These are phyloP conservation scores for Heliamphora exappendiculata DNA, from an alignment of 148 eudicot genomes.

Conservation along the genomic window DNA sequence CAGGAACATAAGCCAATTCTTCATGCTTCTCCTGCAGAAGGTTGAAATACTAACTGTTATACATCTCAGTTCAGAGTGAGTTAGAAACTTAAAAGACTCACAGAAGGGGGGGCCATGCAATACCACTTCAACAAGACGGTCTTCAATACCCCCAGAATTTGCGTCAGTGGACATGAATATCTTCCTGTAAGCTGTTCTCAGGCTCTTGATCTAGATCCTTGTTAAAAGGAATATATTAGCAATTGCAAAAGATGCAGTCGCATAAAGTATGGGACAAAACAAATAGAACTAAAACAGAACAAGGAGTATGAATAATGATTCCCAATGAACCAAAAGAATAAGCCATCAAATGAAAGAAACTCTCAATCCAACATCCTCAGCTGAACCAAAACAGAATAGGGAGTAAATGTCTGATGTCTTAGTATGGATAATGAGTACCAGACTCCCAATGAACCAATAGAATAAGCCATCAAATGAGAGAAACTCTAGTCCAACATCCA, in stretches of 20 bases:
- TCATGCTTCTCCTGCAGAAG: slow-evolving; percentile 60
- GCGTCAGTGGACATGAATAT: slow-evolving; percentile 64
- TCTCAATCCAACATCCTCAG: not conserved
- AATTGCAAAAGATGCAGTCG: slow-evolving; percentile 5
- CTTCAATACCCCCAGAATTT: slow-evolving; percentile 52
- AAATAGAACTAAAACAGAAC: not conserved
- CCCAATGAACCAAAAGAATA: not conserved
- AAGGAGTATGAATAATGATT: not conserved
- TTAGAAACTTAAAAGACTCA: slow-evolving; percentile 1
- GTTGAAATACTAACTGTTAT: not conserved
- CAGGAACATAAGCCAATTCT: slow-evolving; percentile 54
- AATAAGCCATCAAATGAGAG: not conserved
- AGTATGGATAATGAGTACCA: not conserved
- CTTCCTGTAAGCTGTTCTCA: slow-evolving; percentile 81
- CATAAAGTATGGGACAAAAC: not conserved
- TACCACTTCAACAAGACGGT: slow-evolving; percentile 79
- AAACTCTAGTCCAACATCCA: not conserved
- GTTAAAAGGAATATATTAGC: slow-evolving; percentile 12
- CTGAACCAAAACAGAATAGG: not conserved
- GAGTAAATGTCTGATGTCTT: too few species aligned
- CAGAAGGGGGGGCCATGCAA: not conserved
- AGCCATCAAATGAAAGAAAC: not conserved
- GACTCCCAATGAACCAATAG: not conserved
- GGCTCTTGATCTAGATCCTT: slow-evolving; percentile 61
- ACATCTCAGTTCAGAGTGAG: not conserved